These are phyloP conservation scores for Ogataea henricii DNA, from an alignment of 805 yeast genomes.

Conservation along the genomic window DNA sequence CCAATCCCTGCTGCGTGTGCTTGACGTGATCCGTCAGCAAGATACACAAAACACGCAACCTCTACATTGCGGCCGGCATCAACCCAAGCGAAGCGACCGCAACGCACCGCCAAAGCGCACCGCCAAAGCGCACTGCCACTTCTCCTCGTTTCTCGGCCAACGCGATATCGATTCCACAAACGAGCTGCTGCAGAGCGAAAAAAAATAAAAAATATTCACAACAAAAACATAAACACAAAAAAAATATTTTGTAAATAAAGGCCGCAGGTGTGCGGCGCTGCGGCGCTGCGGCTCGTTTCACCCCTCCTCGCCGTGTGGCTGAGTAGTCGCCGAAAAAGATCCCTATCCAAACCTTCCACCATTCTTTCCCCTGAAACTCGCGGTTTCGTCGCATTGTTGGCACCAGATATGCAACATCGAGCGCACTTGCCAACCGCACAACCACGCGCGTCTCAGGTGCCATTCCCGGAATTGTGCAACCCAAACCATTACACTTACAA, in stretches of 20 bases:
- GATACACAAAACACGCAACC: neutral
- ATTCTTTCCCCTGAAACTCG: neutral
- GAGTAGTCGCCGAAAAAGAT: neutral
- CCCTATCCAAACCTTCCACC: neutral
- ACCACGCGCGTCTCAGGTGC: neutral
- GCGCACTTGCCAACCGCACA: neutral
- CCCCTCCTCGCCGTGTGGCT: conserved; percentile 4
- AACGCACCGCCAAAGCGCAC: no score
- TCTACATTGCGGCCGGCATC: no score
- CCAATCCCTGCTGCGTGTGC: neutral
- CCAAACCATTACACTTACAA: neutral
- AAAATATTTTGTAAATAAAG: neutral
- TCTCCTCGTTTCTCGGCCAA: no score
- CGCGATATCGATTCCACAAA: no score
- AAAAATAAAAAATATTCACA: neutral
- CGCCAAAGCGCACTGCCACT: no score
- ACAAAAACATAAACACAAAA: neutral
- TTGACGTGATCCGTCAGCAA: neutral
- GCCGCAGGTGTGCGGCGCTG: neutral
- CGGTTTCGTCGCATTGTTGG: neutral
- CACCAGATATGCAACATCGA: neutral
- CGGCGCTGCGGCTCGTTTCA: conserved; percentile 1
- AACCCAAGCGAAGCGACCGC: no score
- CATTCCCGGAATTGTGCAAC: no score
- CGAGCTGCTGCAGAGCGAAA: no score